A percentile compares a stretch with the other conserved stretches of the same genome.
These are phyloP conservation scores for Glycine latifolia DNA, from an alignment of 306 rosid species.

Conservation along the genomic window DNA sequence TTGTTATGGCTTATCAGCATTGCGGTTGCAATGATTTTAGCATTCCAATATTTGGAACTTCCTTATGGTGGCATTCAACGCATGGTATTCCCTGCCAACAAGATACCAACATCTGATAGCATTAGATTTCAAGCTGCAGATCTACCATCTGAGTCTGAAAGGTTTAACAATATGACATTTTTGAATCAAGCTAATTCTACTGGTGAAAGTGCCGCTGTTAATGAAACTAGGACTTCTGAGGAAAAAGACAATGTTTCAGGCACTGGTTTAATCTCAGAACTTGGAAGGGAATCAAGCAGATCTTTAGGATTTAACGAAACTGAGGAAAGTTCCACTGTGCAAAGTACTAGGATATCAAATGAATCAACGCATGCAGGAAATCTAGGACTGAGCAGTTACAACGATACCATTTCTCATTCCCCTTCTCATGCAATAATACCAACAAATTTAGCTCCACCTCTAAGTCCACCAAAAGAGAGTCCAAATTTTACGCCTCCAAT, in stretches of 20 bases:
- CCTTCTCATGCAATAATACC: conserved; percentile 46
- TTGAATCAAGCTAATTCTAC: conserved; percentile 49
- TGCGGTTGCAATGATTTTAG: conserved; percentile 65
- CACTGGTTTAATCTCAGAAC: conserved; percentile 37
- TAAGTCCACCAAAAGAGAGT: conserved; percentile 41
- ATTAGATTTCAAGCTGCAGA: too few species aligned
- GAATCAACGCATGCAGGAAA: conserved; percentile 23
- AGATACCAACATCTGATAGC: conserved; percentile 24
- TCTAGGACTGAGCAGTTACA: conserved; percentile 41
- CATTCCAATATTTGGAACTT: conserved; percentile 60
- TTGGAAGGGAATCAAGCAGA: conserved; percentile 38
- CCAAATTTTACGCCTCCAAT: conserved; percentile 38
- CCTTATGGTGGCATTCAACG: conserved; percentile 48
- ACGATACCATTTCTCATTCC: conserved; percentile 44
- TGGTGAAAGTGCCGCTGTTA: not conserved
- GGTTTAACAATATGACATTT: conserved; percentile 32
- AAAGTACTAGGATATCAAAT: conserved; percentile 37
- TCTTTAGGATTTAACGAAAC: conserved; percentile 50
- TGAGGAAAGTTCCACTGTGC: conserved; percentile 40
- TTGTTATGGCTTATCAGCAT: conserved; percentile 64
- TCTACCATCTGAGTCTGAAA: conserved; percentile 29
- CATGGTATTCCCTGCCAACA: conserved; percentile 46
- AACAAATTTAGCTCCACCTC: conserved; percentile 33
- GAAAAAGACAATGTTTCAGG: conserved; percentile 36
- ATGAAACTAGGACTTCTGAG: conserved; percentile 32